Evolutionary conservation across 805 yeast species (phyloP), one percentile per base, ranked within the genome.

Genomic region (Starmerella apis): DNA sequence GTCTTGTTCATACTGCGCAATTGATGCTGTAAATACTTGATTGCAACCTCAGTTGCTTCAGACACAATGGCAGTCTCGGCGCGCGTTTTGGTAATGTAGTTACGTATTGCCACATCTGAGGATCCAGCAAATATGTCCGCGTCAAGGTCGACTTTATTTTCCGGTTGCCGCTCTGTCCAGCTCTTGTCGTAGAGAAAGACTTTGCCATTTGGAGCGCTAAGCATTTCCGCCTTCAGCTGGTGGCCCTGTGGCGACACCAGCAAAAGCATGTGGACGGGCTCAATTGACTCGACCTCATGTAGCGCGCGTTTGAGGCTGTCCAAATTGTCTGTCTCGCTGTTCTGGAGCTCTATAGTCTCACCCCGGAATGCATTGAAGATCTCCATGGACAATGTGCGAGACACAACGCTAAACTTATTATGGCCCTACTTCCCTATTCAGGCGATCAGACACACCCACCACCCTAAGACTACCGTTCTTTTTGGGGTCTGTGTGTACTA

Each of bases 301-400:
- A 65, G 48, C 53, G 51, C 52, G 6, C 31, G 22, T n/a, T 46
- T 48, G 25, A 63, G 48, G 31, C 54, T 59, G 20, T 54, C 63
- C 19, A 63, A 43, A 24, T 57, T 52, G 18, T 53, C 30, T 23
- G 60, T 50, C 22, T 45, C 47, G 20, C 56, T 60, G 2, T 62
- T 60, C 28, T 55, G 54, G 11, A 58, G 50, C 13, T 39, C 47
- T 19, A 45, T 18, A 14, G 41, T 48, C 23, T 46, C 44, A 43
- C 68, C 68, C 9, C 58, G 55, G 45, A 52, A 55, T 43, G 63
- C 59, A 43, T 63, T 60, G 54, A 44, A 48, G 16, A 63, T 48
- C 16, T 49, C 56, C 65, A 64, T 57, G 31, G 43, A 6, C 41
- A 13, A 14, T 19, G 43, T 38, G 19, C 30, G 20, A 20, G 43